A percentile compares a stretch with the other conserved stretches of the same genome.
Evolutionary conservation across 768 basidiomycete genomes (phyloP).

Genomic region (Clitopilus hobsonii): DNA sequence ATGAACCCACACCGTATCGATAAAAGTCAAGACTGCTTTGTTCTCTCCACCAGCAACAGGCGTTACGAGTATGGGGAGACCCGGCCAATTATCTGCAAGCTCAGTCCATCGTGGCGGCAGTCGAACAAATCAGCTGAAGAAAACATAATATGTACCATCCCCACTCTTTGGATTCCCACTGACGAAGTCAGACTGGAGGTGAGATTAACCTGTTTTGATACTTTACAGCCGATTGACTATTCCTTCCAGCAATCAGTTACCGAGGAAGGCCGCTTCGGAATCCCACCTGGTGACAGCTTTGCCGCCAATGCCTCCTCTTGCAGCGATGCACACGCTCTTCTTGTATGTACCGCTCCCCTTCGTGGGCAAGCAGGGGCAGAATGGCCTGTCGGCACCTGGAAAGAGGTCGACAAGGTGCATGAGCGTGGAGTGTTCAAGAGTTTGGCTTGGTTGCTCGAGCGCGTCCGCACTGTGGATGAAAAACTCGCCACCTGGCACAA

Average conservation of each 20-base stretch:
- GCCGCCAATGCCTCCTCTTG: conserved; percentile 59
- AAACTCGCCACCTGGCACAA: conserved; percentile 65
- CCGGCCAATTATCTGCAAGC: conserved; percentile 69
- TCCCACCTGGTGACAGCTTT: conserved; percentile 53
- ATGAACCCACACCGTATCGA: conserved; percentile 85
- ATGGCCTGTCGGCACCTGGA: conserved; percentile 75
- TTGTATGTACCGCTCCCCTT: conserved; percentile 74
- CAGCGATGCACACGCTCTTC: conserved; percentile 67
- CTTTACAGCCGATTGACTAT: conserved; percentile 4
- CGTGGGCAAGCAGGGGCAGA: conserved; percentile 65
- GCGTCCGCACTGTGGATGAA: conserved; percentile 71
- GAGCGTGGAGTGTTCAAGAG: conserved; percentile 78
- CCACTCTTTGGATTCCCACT: conserved; percentile 59
- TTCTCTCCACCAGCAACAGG: conserved; percentile 76
- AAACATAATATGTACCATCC: conserved; percentile 52
- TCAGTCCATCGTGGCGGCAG: conserved; percentile 79
- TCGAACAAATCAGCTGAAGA: conserved; percentile 44
- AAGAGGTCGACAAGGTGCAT: conserved; percentile 81
- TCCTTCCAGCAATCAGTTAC: conserved; percentile 44
- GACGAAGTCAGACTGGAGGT: conserved; percentile 52
- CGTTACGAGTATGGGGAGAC: conserved; percentile 80
- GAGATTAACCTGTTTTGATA: conserved; percentile 13
- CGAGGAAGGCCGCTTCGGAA: conserved; percentile 58
- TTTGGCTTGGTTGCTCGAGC: conserved; percentile 84
- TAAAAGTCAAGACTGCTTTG: conserved; percentile 72